phyloP scores from a whole-genome alignment of 495 filamentous ascomycete species.

The Neurospora africana region DNA sequence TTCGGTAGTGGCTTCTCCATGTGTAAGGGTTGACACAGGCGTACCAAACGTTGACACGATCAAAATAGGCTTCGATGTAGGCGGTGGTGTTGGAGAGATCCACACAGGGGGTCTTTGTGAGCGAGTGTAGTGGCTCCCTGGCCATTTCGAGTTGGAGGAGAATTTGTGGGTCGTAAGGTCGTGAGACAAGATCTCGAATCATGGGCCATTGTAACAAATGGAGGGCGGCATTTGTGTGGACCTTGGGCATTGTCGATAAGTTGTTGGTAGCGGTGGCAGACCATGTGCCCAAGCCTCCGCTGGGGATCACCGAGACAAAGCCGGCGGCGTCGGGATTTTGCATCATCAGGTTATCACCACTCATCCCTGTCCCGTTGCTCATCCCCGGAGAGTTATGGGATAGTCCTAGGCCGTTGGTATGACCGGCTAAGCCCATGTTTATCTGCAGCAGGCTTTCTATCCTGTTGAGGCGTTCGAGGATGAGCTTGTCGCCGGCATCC shows the following conservation, averaged over 20 bases:
- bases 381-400: slow-evolving; percentile 53
- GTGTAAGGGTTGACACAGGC: slow-evolving; percentile 76
- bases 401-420: slow-evolving; percentile 32
- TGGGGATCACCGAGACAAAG: slow-evolving; percentile 49
- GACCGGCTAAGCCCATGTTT: slow-evolving; percentile 38
- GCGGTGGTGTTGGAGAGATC: slow-evolving; percentile 64
- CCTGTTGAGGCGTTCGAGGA: slow-evolving; percentile 62
- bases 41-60: slow-evolving; percentile 73
- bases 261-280: slow-evolving; percentile 49
- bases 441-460: slow-evolving; percentile 71
- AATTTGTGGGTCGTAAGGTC: slow-evolving; percentile 67
- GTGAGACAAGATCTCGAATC: slow-evolving; percentile 64
- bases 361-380: slow-evolving; percentile 58
- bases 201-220: slow-evolving; percentile 72
- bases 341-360: slow-evolving; percentile 51
- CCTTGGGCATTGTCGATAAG: slow-evolving; percentile 75
- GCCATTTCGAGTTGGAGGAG: slow-evolving; percentile 74
- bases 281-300: slow-evolving; percentile 64
- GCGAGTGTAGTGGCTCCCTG: slow-evolving; percentile 57
- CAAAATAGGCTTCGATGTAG: slow-evolving; percentile 69
- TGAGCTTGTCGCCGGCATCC: slow-evolving; percentile 76
- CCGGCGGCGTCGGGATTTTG: slow-evolving; percentile 21
- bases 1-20: slow-evolving; percentile 66
- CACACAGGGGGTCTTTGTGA: slow-evolving; percentile 49
- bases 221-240: slow-evolving; percentile 68